Base-by-base conservation (phyloP, 1,284 basidiomycete genomes). In the Trichosporon ovoides region DNA sequence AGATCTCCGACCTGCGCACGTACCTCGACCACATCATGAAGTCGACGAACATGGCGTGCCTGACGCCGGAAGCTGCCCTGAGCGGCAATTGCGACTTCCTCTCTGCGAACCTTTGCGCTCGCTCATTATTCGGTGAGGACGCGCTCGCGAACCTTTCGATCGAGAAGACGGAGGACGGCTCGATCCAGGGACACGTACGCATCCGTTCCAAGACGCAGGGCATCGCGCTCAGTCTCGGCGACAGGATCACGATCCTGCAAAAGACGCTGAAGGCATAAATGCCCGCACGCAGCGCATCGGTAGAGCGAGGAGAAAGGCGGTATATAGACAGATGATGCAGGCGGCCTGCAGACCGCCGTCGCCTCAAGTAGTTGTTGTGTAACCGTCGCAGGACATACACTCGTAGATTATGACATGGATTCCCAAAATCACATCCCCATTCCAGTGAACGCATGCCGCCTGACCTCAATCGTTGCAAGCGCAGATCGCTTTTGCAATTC, bases 121-220 rank as follows among this genome's bases (percentile, higher is more conserved):
- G 88, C 61, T 89, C 87, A 75, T 74, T 95, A 64, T 97, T 97
- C 68, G 92, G 90, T 84, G 96, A 99, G 78, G 96, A 98, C 71
- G 96, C 95, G 0, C 79, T 99, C 35, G 95, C 96, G 40, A 99
- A 99, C 76, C 78, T 98, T 63, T 93, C 89, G 66, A 87, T 99
- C 63, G 96, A 99, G 74, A 84, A 89, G 70, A 87, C 89, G 38
- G 89, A 92, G 56, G 81, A 83, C 56, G 91, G 91, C 1, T 83
- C 81, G 6, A 87, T 96, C 67, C 87, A 87, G 24, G 92, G 92
- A 0, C 92, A 95, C 77, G 91, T 95, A 19, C 84, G 92, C 54
- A 96, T 95, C 70, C 84, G 92, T 58, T 91, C 88, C 72, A 96
- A 95, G 80, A 95, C 95, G 79, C 91, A 95, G 75, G 92, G 92